Percentiles rank a stretch among this genome's conserved stretches.
Conservation (phyloP, 75 land plant genomes). For the Azolla pinnata region DNA sequence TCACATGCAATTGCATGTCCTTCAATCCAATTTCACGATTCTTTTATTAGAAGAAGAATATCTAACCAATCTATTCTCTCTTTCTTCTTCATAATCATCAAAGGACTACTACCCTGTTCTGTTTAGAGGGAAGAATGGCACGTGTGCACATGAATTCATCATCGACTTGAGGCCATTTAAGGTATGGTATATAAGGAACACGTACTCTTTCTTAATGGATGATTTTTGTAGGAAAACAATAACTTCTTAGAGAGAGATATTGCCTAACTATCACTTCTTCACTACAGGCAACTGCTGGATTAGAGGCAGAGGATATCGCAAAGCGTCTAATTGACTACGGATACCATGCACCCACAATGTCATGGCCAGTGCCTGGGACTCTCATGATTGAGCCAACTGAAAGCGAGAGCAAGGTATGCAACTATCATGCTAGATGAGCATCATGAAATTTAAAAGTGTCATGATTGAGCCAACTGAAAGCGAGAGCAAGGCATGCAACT, state of each 20-base stretch:
- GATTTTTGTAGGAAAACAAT: too few relatives aligned
- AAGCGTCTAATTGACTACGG: constrained; percentile 99
- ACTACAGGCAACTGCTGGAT: constrained; percentile 76
- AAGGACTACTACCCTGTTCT: constrained; percentile 85
- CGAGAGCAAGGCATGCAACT: constrained; percentile 75
- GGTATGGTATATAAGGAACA: constrained; percentile 37
- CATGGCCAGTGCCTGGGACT: constrained; percentile 98
- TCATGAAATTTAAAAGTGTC: too few relatives aligned
- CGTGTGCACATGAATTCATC: constrained; percentile 97
- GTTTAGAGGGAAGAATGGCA: constrained; percentile 97
- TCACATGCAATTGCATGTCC: too few relatives aligned
- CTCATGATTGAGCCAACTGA: constrained; percentile 99
- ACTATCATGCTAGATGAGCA: not conserved
- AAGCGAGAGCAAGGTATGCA: constrained; percentile 91
- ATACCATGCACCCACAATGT: constrained; percentile 98
- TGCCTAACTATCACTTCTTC: too few relatives aligned
- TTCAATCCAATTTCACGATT: too few relatives aligned
- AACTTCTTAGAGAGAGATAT: too few relatives aligned
- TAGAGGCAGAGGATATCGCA: constrained; percentile 98
- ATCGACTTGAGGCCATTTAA: constrained; percentile 87
- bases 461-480: constrained; percentile 99
- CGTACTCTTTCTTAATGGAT: too few relatives aligned
- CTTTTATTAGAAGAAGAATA: too few relatives aligned
- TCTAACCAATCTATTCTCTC: too few relatives aligned
- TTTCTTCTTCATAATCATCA: not conserved